Conservation (phyloP, 805 yeast species). For the Cyberlindnera mississippiensis region DNA sequence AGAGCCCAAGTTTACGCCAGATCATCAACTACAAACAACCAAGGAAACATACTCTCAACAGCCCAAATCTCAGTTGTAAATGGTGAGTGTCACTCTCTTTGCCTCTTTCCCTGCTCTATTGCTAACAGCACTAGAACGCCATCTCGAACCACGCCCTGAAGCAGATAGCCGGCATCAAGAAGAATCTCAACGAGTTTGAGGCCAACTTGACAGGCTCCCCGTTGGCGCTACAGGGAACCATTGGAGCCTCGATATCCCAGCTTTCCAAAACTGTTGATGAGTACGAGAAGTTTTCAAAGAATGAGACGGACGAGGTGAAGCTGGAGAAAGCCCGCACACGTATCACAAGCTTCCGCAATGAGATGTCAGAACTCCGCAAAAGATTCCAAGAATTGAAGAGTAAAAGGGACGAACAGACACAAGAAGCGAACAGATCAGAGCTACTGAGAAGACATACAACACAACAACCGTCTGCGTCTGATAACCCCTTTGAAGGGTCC, state of each 20-base stretch:
- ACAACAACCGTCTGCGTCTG: slow-evolving; percentile 5
- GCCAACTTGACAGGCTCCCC: slow-evolving; percentile 65
- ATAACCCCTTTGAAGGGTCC: slow-evolving; percentile 20
- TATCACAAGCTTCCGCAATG: slow-evolving; percentile 49
- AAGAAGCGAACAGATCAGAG: slow-evolving; percentile 42
- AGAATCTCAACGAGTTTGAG: slow-evolving; percentile 67
- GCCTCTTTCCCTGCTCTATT: neutral
- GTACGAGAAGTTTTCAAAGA: slow-evolving; percentile 53
- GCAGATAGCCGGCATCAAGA: slow-evolving; percentile 69
- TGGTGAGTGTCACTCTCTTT: neutral
- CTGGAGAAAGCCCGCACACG: slow-evolving; percentile 58
- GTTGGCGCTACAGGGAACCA: slow-evolving; percentile 68
- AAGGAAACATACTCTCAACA: too few relatives aligned
- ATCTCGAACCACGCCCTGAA: slow-evolving; percentile 86
- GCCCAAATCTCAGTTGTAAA: too few relatives aligned
- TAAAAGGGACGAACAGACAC: slow-evolving; percentile 32
- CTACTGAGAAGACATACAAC: slow-evolving; percentile 34
- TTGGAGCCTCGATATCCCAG: slow-evolving; percentile 75
- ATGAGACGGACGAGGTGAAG: slow-evolving; percentile 52
- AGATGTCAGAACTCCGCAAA: slow-evolving; percentile 28
- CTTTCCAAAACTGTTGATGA: slow-evolving; percentile 74
- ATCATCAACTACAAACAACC: too few relatives aligned
- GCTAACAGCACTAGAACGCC: slow-evolving; percentile 52
- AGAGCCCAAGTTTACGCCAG: too few relatives aligned
- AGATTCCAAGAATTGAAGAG: slow-evolving; percentile 35